These are phyloP conservation scores for Iris pallida DNA, from an alignment of 116 monocot species.

Conservation along the genomic window DNA sequence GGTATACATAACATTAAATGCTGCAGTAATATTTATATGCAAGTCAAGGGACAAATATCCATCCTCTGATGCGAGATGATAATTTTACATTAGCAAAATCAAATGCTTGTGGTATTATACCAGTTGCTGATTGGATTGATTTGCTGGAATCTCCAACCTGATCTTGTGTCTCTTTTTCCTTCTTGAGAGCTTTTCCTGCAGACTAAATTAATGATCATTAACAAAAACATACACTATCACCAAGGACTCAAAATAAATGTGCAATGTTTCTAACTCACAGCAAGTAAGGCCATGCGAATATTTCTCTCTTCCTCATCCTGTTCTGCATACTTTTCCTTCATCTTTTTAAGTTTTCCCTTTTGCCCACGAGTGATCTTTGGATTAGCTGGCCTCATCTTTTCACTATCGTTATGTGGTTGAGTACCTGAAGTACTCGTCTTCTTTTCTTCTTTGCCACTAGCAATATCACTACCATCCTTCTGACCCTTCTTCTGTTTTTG, in stretches of 20 bases:
- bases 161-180: slow-evolving; percentile 42
- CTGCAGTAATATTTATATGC: not conserved
- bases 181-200: slow-evolving; percentile 66
- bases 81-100: not conserved
- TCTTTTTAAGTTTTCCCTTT: slow-evolving; percentile 89
- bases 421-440: slow-evolving; percentile 20
- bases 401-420: slow-evolving; percentile 23
- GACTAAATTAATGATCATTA: slow-evolving; percentile 43
- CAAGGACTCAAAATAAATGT: not conserved
- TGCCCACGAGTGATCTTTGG: slow-evolving; percentile 76
- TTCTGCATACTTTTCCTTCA: slow-evolving; percentile 95
- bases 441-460: slow-evolving; percentile 24
- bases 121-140: slow-evolving; percentile 28
- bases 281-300: slow-evolving; percentile 94
- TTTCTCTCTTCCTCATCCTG: slow-evolving; percentile 98
- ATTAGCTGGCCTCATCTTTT: slow-evolving; percentile 27
- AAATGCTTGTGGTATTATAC: slow-evolving; percentile 25
- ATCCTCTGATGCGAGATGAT: no score
- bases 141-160: slow-evolving; percentile 30
- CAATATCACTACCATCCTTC: slow-evolving; percentile 17
- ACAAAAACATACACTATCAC: not conserved
- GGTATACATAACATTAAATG: not conserved
- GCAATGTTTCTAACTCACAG: slow-evolving; percentile 29
- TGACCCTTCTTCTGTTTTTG: slow-evolving; percentile 76
- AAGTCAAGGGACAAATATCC: no score